Conservation (phyloP, 2,329 filamentous ascomycete genomes). For the Aspergillus chevalieri region DNA sequence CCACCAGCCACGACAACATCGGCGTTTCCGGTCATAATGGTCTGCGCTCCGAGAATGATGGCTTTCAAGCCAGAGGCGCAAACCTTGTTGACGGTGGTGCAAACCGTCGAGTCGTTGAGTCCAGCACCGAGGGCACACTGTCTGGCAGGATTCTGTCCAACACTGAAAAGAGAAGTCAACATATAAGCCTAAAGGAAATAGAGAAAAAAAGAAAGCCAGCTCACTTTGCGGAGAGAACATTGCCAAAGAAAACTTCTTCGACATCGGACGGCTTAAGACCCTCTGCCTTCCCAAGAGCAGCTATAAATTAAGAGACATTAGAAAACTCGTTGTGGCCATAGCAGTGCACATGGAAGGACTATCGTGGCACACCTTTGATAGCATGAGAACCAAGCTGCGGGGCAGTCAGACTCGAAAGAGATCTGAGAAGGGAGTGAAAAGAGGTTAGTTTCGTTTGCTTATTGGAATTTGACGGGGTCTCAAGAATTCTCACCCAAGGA, state of each 20-base stretch:
- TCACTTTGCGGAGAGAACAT: slow-evolving; percentile 94
- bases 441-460: slow-evolving; percentile 7
- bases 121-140: slow-evolving; percentile 89
- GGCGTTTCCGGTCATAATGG: slow-evolving; percentile 93
- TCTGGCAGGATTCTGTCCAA: slow-evolving; percentile 92
- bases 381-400: slow-evolving; percentile 82
- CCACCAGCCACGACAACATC: slow-evolving; percentile 90
- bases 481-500: slow-evolving; percentile 66
- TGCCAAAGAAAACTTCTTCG: slow-evolving; percentile 96
- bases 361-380: slow-evolving; percentile 69
- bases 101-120: slow-evolving; percentile 69
- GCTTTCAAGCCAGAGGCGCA: slow-evolving; percentile 94
- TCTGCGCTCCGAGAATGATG: slow-evolving; percentile 88
- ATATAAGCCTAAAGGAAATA: background rate
- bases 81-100: slow-evolving; percentile 97
- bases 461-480: slow-evolving; percentile 8
- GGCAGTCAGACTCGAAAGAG: slow-evolving; percentile 79
- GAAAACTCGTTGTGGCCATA: background rate
- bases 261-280: slow-evolving; percentile 83
- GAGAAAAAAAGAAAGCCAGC: slow-evolving; percentile 17
- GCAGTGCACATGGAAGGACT: background rate
- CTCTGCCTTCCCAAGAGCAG: slow-evolving; percentile 77
- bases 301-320: slow-evolving; percentile 30
- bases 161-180: slow-evolving; percentile 44
- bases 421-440: slow-evolving; percentile 47